Conservation (phyloP, 2,329 filamentous ascomycete species). For the Exophiala sideris region DNA sequence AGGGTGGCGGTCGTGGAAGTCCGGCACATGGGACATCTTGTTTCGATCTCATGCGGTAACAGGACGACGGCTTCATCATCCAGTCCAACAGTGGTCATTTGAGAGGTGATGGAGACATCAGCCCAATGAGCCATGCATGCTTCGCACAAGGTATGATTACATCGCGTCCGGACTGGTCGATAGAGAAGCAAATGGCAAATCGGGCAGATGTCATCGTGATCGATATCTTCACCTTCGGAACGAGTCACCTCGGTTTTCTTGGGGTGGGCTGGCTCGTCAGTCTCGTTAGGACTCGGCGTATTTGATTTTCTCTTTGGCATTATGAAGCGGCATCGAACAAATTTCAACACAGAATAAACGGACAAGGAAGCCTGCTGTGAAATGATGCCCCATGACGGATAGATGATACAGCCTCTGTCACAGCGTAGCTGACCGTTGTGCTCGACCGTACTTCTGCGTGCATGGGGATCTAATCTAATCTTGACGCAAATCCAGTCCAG, state of each 20-base stretch:
- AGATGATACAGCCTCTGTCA: no score
- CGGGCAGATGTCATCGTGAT: slow-evolving; percentile 25
- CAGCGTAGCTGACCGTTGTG: neutral
- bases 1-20: slow-evolving; percentile 19
- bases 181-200: slow-evolving; percentile 26
- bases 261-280: neutral
- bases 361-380: no score
- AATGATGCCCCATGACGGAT: no score
- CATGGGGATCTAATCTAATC: neutral
- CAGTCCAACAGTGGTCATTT: slow-evolving; percentile 22
- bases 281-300: neutral
- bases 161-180: slow-evolving; percentile 23
- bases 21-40: slow-evolving; percentile 27
- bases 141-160: slow-evolving; percentile 26
- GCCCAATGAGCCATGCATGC: slow-evolving; percentile 26
- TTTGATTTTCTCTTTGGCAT: neutral
- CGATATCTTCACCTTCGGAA: slow-evolving; percentile 10
- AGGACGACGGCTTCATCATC: slow-evolving; percentile 20
- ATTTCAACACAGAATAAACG: no score
- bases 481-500: slow-evolving; percentile 2
- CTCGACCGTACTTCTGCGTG: neutral
- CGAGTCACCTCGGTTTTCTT: neutral
- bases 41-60: slow-evolving; percentile 24
- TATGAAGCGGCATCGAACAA: no score
- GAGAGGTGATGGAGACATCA: slow-evolving; percentile 25